Percentiles rank a stretch among this genome's conserved stretches.
Conservation (phyloP, 345 rosid species). For the Rubroshorea leprosula region DNA sequence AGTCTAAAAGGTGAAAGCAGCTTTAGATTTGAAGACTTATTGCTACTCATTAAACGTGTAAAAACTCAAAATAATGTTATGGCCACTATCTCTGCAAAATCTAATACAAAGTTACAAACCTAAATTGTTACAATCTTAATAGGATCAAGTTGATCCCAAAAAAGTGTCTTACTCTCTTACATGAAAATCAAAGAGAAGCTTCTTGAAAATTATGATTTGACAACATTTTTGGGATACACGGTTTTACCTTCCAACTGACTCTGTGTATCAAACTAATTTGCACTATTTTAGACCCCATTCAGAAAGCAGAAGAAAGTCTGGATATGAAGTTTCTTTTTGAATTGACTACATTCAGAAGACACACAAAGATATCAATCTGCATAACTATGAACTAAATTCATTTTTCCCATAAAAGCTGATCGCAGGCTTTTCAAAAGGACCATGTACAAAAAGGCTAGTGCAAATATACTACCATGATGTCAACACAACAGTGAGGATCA, state of each 20-base stretch:
- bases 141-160: neutral
- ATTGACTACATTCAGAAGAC: neutral
- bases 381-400: neutral
- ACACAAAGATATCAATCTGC: neutral
- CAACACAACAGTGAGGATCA: too few relatives aligned
- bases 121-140: neutral
- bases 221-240: neutral
- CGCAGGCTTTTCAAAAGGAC: too few relatives aligned
- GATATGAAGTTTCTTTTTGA: too few relatives aligned
- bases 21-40: neutral
- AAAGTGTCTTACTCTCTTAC: neutral
- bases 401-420: too few relatives aligned
- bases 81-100: neutral
- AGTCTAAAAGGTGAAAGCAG: neutral
- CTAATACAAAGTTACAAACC: neutral
- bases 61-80: neutral
- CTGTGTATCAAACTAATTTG: neutral
- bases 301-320: neutral
- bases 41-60: neutral
- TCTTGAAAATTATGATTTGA: neutral
- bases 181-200: neutral
- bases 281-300: too few relatives aligned
- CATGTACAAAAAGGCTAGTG: too few relatives aligned
- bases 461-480: too few relatives aligned
- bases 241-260: neutral